Conservation (phyloP, 2,329 filamentous ascomycete genomes). For the Phialophora chinensis region DNA sequence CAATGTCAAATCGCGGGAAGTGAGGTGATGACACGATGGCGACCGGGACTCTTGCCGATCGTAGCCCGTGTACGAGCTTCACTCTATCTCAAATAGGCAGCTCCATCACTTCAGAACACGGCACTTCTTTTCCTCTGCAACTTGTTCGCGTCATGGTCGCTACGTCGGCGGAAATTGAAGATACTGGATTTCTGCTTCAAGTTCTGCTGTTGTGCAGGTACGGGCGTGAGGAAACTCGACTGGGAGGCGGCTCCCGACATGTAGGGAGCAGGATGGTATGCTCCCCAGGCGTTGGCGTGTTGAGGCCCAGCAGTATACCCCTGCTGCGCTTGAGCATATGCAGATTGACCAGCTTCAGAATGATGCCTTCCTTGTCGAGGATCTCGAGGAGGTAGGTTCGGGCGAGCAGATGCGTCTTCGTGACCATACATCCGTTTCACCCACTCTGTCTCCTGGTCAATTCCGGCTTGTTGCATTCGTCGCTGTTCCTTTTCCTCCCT, state of each 20-base stretch:
- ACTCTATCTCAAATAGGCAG: conserved; percentile 28
- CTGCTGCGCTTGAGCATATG: conserved; percentile 30
- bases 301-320: conserved; percentile 10
- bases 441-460: conserved; percentile 79
- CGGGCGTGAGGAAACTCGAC: conserved; percentile 34
- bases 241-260: conserved; percentile 38
- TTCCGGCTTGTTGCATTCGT: conserved; percentile 59
- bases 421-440: conserved; percentile 64
- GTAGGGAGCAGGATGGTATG: conserved; percentile 38
- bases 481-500: conserved; percentile 59
- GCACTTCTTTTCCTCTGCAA: conserved; percentile 55
- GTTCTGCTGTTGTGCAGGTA: conserved; percentile 21
- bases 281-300: conserved; percentile 22
- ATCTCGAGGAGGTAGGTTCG: conserved; percentile 33
- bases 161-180: conserved; percentile 50
- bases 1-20: background rate
- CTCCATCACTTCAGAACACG: conserved; percentile 47
- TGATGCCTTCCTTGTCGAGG: conserved; percentile 31
- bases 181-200: conserved; percentile 53
- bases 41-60: conserved; percentile 27
- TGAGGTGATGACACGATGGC: conserved; percentile 30
- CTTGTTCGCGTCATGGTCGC: conserved; percentile 44
- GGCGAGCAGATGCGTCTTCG: conserved; percentile 32
- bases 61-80: conserved; percentile 13
- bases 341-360: conserved; percentile 31